Base-by-base conservation (phyloP, 73 alveolate genomes). In the Paramecium caudatum region DNA sequence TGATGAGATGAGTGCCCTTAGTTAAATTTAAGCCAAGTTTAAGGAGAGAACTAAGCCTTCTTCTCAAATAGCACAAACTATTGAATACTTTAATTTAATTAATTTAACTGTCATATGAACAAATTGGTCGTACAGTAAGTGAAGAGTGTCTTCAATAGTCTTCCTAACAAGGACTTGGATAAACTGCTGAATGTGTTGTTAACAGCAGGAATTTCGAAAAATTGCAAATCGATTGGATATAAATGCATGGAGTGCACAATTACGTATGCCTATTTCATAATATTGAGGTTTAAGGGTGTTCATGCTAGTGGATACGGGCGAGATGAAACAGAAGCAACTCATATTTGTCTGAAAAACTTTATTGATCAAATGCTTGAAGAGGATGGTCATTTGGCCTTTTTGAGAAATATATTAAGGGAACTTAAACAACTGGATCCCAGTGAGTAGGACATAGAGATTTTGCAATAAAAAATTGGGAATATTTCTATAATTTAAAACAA, bases 311-410 rank as follows among this genome's bases (percentile, higher is more conserved):
- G 88, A 19, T 74, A 41, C 43, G 88, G 88, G 30, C 17, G 88
- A 74, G 88, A 74, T 23, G 88, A 74, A 9, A 43, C 9, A 41
- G 88, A 74, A 74, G 88, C 88, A 5, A 39, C 55, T 74, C 65
- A 74, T 10, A 74, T 27, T 41, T 37, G 88, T 74, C 16, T 74
- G 21, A 74, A 74, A 21, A 74, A 74, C 32, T 74, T 74, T 37
- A 19, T 74, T 1, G 88, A 74, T 39, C 21, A 23, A 10, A 19
- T 74, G 46, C 16, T 74, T 21, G 88, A 74, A 19, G 62, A 74
- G 32, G 88, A 74, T 17, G 50, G 50, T 9, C 47, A 65, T 65
- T 17, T 74, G 19, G 16, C 43, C 16, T 74, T 74, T 34, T 9
- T 74, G 5, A 74, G 69, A 74, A 45, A 23, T 74, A 45, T 74